A percentile compares a stretch with the other conserved stretches of the same genome.
Conservation (phyloP, 2,329 filamentous ascomycete species). For the Cadophora malorum region DNA sequence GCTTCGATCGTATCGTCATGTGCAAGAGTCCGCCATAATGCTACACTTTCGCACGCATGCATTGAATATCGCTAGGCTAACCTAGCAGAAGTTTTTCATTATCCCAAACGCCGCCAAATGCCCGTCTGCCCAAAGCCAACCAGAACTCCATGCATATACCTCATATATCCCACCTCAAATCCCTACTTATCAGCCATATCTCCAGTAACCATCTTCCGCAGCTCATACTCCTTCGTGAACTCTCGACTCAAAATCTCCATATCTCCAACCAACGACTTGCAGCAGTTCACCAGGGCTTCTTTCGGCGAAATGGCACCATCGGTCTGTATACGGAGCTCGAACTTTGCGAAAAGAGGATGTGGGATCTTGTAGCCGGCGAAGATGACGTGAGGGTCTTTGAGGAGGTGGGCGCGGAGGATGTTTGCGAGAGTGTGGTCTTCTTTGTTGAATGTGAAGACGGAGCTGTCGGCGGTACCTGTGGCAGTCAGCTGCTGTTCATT, state of each 20-base stretch:
- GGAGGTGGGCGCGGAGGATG: constrained; percentile 83
- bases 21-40: neutral
- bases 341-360: constrained; percentile 54
- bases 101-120: constrained; percentile 20
- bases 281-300: constrained; percentile 81
- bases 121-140: neutral
- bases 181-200: constrained; percentile 32
- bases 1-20: too few relatives aligned
- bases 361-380: constrained; percentile 88
- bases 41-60: neutral
- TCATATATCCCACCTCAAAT: neutral
- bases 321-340: constrained; percentile 86
- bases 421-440: constrained; percentile 97
- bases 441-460: constrained; percentile 93
- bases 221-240: constrained; percentile 90
- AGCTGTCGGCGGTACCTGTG: constrained; percentile 88
- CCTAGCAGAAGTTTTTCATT: neutral
- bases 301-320: constrained; percentile 89
- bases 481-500: constrained; percentile 15
- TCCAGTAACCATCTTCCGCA: constrained; percentile 79
- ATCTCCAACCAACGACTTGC: constrained; percentile 81
- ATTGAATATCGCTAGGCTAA: neutral
- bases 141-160: constrained; percentile 18
- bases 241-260: constrained; percentile 81
- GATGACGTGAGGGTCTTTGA: constrained; percentile 81